Evolutionary conservation across 768 basidiomycete species (phyloP).

Genomic region (Terana coerulea): DNA sequence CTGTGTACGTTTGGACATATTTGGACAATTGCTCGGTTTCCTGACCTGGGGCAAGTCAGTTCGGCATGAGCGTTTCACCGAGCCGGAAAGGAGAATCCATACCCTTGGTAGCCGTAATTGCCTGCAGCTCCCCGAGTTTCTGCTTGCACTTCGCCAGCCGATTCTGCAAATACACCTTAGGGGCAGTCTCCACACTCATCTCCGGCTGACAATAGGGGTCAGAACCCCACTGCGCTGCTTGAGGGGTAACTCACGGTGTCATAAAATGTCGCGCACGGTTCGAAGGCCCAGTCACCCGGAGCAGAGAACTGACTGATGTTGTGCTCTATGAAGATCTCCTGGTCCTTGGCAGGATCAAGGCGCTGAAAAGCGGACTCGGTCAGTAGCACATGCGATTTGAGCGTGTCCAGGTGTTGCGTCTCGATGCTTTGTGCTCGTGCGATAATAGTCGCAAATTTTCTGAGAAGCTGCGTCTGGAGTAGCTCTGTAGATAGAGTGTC

Average conservation of each 20-base stretch:
- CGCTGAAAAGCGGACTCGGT: slow-evolving; percentile 46
- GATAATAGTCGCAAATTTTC: slow-evolving; percentile 51
- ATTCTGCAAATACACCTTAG: slow-evolving; percentile 81
- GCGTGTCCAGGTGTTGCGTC: slow-evolving; percentile 49
- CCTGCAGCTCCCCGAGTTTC: slow-evolving; percentile 62
- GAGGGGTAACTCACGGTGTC: slow-evolving; percentile 53
- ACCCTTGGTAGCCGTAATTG: slow-evolving; percentile 62
- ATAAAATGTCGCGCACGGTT: slow-evolving; percentile 70
- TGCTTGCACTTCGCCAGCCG: slow-evolving; percentile 55
- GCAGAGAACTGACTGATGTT: slow-evolving; percentile 63
- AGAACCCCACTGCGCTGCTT: neutral
- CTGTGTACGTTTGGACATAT: slow-evolving; percentile 43
- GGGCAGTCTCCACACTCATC: slow-evolving; percentile 61
- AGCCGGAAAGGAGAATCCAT: slow-evolving; percentile 24
- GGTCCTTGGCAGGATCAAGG: slow-evolving; percentile 58
- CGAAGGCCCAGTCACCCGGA: slow-evolving; percentile 70
- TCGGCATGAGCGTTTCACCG: neutral
- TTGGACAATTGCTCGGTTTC: slow-evolving; percentile 51
- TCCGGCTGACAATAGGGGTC: slow-evolving; percentile 38
- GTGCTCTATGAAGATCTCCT: slow-evolving; percentile 66
- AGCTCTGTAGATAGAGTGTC: slow-evolving; percentile 42
- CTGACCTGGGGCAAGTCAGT: slow-evolving; percentile 33
- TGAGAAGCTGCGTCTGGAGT: slow-evolving; percentile 63
- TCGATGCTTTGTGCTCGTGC: slow-evolving; percentile 59
- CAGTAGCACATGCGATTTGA: slow-evolving; percentile 46